A percentile compares a stretch with the other conserved stretches of the same genome.
These are phyloP conservation scores for Aquilaria agallochum DNA, from an alignment of 441 rosid species.

Conservation along the genomic window DNA sequence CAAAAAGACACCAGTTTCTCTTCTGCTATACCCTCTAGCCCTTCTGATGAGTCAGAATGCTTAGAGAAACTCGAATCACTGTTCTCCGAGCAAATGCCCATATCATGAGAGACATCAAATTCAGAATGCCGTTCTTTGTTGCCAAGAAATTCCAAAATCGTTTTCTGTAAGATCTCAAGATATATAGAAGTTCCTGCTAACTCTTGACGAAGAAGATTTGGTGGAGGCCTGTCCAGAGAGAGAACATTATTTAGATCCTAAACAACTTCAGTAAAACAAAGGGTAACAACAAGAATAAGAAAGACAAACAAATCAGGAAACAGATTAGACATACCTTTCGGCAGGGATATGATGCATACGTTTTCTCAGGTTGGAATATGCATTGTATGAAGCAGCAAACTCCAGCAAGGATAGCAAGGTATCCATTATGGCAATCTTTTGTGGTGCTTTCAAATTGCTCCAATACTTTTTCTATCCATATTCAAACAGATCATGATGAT, in stretches of 20 bases:
- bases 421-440: conserved; percentile 90
- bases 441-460: conserved; percentile 74
- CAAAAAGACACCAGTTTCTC: conserved; percentile 85
- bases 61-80: conserved; percentile 14
- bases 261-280: background rate
- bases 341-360: conserved; percentile 81
- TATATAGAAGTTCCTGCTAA: conserved; percentile 82
- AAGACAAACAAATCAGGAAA: conserved; percentile 1
- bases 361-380: conserved; percentile 78
- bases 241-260: conserved; percentile 3
- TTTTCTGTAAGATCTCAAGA: conserved; percentile 87
- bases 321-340: conserved; percentile 58
- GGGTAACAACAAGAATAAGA: conserved; percentile 3
- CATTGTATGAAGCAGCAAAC: conserved; percentile 94
- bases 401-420: conserved; percentile 80
- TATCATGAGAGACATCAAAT: conserved; percentile 25
- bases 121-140: conserved; percentile 26
- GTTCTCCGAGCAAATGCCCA: conserved; percentile 23
- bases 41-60: conserved; percentile 31
- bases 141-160: conserved; percentile 45
- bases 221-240: conserved; percentile 74
- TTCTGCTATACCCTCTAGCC: conserved; percentile 78
- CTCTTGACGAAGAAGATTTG: conserved; percentile 96
- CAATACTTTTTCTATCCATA: conserved; percentile 72
- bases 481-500: too few relatives aligned